Conservation (phyloP, 768 basidiomycete genomes). For the Psilocybe subaeruginosa region DNA sequence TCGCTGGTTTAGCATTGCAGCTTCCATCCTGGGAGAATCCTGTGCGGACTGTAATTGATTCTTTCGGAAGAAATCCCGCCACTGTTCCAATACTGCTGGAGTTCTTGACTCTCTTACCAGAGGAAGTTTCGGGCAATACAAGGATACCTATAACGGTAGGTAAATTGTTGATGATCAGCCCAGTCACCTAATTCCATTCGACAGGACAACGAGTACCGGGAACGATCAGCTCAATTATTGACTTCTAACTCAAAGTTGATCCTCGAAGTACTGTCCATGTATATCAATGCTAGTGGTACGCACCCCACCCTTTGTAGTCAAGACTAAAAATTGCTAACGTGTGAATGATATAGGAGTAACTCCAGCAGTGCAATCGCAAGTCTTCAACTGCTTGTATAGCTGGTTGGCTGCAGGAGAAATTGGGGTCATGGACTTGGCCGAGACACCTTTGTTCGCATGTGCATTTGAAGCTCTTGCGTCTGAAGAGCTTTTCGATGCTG, state of each 20-base stretch:
- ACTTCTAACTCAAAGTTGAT: conserved; percentile 73
- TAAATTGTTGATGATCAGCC: conserved; percentile 15
- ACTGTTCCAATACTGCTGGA: conserved; percentile 86
- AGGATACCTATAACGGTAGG: conserved; percentile 88
- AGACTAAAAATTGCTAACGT: conserved; percentile 1
- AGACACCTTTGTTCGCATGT: conserved; percentile 79
- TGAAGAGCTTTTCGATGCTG: conserved; percentile 90
- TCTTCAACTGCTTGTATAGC: conserved; percentile 82
- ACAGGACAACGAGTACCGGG: conserved; percentile 77
- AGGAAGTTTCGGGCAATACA: conserved; percentile 83
- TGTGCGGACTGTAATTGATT: conserved; percentile 79
- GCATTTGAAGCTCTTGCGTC: conserved; percentile 84
- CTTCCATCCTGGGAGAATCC: conserved; percentile 84
- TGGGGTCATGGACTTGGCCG: conserved; percentile 58
- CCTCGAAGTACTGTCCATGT: conserved; percentile 81
- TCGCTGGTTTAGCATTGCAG: conserved; percentile 91
- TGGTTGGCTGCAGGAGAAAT: conserved; percentile 94
- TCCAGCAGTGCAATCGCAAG: conserved; percentile 70
- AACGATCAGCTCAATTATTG: conserved; percentile 62
- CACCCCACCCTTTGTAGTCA: neutral
- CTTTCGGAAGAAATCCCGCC: conserved; percentile 81
- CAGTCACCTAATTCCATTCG: conserved; percentile 5
- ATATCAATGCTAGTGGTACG: conserved; percentile 86
- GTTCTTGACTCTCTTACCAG: conserved; percentile 89
- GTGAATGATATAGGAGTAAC: conserved; percentile 69